Evolutionary conservation across 106 monocot genomes (phyloP).

Genomic region (Dendrobium huoshanense): DNA sequence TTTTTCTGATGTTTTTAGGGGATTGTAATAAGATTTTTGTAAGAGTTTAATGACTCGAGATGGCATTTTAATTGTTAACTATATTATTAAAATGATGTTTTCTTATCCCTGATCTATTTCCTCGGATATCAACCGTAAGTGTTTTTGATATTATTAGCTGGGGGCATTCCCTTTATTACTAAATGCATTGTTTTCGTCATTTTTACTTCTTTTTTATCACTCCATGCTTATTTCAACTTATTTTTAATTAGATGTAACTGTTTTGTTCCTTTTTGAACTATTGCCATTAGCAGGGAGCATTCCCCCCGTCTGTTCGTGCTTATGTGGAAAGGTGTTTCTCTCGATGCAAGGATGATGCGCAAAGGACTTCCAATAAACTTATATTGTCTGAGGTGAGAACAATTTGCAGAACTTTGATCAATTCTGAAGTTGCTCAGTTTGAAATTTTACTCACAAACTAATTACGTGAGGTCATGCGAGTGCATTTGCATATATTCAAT

Average conservation of each 20-base stretch:
- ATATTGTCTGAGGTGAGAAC: slow-evolving; percentile 65
- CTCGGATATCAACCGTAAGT: background rate
- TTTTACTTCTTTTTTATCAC: background rate
- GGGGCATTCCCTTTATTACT: background rate
- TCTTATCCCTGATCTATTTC: background rate
- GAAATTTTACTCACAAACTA: background rate
- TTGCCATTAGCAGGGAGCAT: slow-evolving; percentile 26
- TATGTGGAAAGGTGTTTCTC: slow-evolving; percentile 80
- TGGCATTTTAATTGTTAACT: background rate
- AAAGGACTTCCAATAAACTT: slow-evolving; percentile 49
- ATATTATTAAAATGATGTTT: slow-evolving; percentile 1
- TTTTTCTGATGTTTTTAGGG: background rate
- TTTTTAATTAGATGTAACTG: background rate
- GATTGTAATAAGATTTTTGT: background rate
- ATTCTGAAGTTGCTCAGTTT: background rate
- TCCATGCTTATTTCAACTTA: background rate
- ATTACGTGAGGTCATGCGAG: background rate
- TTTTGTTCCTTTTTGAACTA: background rate
- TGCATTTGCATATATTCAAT: background rate
- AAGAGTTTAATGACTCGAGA: background rate
- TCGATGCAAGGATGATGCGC: slow-evolving; percentile 86
- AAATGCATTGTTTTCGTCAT: background rate
- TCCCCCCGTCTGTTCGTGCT: slow-evolving; percentile 67
- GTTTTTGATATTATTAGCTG: background rate
- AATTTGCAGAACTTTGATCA: background rate